Conservation (phyloP, 352 stramenopile species). For the Phytopythium vexans region DNA sequence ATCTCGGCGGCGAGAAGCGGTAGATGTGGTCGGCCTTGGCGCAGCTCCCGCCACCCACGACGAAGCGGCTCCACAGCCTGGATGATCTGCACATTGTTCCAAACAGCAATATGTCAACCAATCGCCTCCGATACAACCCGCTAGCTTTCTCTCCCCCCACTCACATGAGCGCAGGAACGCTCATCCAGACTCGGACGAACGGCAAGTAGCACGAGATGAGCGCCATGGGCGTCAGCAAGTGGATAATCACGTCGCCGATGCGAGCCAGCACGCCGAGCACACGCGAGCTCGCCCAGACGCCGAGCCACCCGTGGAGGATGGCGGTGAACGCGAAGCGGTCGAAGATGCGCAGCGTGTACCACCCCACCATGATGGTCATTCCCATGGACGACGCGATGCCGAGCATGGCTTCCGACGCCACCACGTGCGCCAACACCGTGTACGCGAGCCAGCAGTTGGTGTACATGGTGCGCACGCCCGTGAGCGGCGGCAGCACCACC, state of each 20-base stretch:
- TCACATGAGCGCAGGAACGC: constrained; percentile 64
- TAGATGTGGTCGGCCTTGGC: constrained; percentile 79
- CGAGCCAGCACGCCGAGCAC: constrained; percentile 56
- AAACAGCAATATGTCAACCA: constrained; percentile 2
- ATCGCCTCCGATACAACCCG: background rate
- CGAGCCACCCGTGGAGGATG: constrained; percentile 69
- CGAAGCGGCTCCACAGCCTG: constrained; percentile 70
- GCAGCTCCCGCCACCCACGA: constrained; percentile 65
- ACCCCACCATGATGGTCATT: constrained; percentile 84
- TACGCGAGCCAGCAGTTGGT: constrained; percentile 76
- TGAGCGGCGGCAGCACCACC: constrained; percentile 48
- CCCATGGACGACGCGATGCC: constrained; percentile 78
- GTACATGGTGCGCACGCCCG: constrained; percentile 74
- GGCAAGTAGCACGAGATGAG: constrained; percentile 75
- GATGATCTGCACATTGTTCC: constrained; percentile 43
- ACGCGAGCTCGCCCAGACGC: constrained; percentile 68
- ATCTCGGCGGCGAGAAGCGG: constrained; percentile 64
- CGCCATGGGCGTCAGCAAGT: constrained; percentile 68
- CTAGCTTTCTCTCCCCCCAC: constrained; percentile 1
- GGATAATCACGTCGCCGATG: constrained; percentile 58
- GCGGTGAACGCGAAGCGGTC: constrained; percentile 76
- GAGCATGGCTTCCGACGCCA: constrained; percentile 53
- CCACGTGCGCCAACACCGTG: constrained; percentile 47
- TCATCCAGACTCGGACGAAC: constrained; percentile 82
- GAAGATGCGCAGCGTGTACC: constrained; percentile 81